Base-by-base conservation (phyloP, 495 filamentous ascomycete genomes). In the Aspergillus asperescens region DNA sequence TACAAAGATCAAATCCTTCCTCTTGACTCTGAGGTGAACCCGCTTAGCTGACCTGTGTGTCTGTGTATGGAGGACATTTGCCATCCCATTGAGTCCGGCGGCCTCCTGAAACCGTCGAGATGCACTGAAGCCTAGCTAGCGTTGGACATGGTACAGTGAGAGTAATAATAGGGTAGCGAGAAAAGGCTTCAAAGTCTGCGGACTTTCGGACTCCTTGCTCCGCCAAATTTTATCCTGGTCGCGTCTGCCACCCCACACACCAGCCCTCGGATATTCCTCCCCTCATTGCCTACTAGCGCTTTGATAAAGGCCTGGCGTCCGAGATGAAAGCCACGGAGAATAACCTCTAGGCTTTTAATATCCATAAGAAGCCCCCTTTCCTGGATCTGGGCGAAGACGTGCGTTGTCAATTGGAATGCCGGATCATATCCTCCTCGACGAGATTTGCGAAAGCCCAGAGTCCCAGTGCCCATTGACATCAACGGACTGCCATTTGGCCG, bases 181-280 rank as follows among this genome's bases (percentile, higher is more conserved):
- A 50, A 22, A 12, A 19, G 10, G 25, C 18, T 24, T 23, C 60
- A 90, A 73, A 96, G 71, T 75, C 93, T 83, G 65, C 90, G 90
- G 32, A 81, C 81, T 61, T 81, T 87, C 63, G 74, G 76, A 74
- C 88, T 89, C 68, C 91, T 87, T 54, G 89, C 90, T 62, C 93
- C 94, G 72, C 94, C 93, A 74, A 96, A 95, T 72, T 97, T 98
- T 63, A 97, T 64, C 62, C 87, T 84, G 40, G 90, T 95, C 28
- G 79, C 69, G 76, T 98, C 93, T 19, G 84, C 78, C 31, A 97
- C 88, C 59, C 81, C 81, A 44, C 75, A 72, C 54, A 97, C 81
- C 71, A 83, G 80, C 13, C 72, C 70, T 55, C 89, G 81, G 40
- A 98, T 57, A 57, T 71, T 61, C 63, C 78, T 82, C 44, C 93